Conservation (phyloP, 2,329 filamentous ascomycete species). For the Tympanopsis confertula region DNA sequence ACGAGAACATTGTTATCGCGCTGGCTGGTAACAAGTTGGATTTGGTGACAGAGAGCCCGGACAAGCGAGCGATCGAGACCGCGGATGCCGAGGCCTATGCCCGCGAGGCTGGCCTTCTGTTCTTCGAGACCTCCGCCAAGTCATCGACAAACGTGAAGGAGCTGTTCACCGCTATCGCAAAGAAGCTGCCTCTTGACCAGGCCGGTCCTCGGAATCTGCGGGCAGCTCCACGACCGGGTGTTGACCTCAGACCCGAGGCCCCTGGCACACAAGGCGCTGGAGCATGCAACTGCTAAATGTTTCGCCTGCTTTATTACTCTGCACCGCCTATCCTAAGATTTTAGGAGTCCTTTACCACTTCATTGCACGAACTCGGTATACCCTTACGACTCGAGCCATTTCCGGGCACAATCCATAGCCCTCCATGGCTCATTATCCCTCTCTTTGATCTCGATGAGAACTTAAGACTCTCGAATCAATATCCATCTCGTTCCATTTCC, state of each 20-base stretch:
- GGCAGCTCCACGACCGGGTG: slow-evolving; percentile 37
- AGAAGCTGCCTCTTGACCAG: slow-evolving; percentile 93
- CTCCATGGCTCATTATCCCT: no score
- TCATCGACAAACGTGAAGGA: slow-evolving; percentile 92
- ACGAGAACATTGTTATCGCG: slow-evolving; percentile 98
- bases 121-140: slow-evolving; percentile 98
- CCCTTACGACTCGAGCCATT: no score
- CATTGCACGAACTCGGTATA: no score
- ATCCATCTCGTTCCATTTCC: no score
- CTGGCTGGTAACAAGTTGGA: slow-evolving; percentile 97
- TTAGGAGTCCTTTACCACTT: no score
- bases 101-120: slow-evolving; percentile 81
- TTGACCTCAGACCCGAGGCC: slow-evolving; percentile 44
- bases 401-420: no score
- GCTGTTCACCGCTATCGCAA: slow-evolving; percentile 92
- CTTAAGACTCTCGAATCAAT: no score
- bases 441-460: no score
- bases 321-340: no score
- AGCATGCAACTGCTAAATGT: slow-evolving; percentile 40
- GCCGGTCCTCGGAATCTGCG: slow-evolving; percentile 81
- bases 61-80: slow-evolving; percentile 83
- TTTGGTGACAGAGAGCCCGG: slow-evolving; percentile 83
- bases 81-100: slow-evolving; percentile 93
- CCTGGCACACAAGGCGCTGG: slow-evolving; percentile 44
- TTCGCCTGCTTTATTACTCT: neutral